Evolutionary conservation across 176 grass and related monocot genomes (phyloP).

Genomic region (Avena eriantha): DNA sequence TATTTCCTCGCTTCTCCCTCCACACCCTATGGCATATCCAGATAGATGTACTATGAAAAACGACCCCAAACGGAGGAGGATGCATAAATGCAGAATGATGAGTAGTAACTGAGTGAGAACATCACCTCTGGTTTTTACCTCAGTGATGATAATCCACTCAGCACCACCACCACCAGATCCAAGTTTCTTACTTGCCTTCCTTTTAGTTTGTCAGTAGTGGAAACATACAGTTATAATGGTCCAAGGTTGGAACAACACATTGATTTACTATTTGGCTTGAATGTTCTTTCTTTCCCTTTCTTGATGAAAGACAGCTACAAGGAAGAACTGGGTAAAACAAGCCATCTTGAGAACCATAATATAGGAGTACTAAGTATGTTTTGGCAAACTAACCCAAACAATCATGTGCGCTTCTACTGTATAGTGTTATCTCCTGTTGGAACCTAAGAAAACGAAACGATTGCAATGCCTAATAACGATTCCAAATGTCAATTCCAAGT

Average conservation of each 20-base stretch:
- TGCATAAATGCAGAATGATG: constrained; percentile 12
- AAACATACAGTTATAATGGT: no score
- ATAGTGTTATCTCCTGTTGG: no score
- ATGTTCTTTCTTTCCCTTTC: not conserved
- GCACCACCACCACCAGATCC: constrained; percentile 26
- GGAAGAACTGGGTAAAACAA: not conserved
- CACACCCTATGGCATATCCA: constrained; percentile 24
- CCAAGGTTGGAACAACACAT: not conserved
- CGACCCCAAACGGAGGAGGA: not conserved
- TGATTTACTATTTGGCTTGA: constrained; percentile 33
- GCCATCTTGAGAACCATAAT: not conserved
- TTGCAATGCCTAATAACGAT: not conserved
- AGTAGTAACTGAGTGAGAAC: not conserved
- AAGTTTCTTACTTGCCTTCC: not conserved
- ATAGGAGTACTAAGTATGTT: not conserved
- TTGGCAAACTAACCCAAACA: no score
- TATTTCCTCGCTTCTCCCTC: constrained; percentile 3
- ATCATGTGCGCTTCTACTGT: not conserved
- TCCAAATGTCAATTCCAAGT: not conserved
- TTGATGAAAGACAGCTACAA: not conserved
- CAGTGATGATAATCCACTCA: not conserved
- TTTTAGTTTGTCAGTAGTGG: not conserved
- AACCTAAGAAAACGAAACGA: not conserved
- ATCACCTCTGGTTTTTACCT: not conserved
- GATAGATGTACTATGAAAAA: not conserved